Base-by-base conservation (phyloP, 371 early-diverging fungal genomes). In the Mortierella sp. region DNA sequence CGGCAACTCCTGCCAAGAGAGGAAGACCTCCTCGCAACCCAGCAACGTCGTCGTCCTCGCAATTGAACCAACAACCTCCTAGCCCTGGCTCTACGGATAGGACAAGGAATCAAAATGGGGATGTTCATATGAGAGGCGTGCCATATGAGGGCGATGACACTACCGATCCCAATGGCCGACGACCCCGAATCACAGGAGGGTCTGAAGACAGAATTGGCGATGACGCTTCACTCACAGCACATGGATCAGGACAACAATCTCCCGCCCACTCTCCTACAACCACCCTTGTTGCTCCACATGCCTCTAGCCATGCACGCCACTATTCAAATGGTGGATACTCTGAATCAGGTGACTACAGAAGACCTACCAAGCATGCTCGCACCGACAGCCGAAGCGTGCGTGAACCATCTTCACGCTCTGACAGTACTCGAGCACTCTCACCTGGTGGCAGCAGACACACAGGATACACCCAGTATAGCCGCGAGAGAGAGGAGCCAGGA, bases 351-450 rank as follows among this genome's bases (percentile, higher is more conserved):
- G 74, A 67, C 9, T 62, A 67, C 43, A 61, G 44, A 44, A 54
- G 74, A 21, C 74, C 67, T 4, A n/a, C 40, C 16, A 73, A 73
- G 56, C 74, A 73, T 49, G 67, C 63, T 0, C 74, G 74, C 22
- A 63, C 74, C 6, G 28, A 57, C 24, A 73, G 74, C 43, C 27
- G 51, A 19, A 60, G 74, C 28, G 17, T 39, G 3, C 54, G 48
- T 24, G 71, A 58, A 48, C 59, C 49, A 10, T 22, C 21, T 40
- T 7, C 51, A 17, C 40, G 31, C 28, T 28, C 19, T 40, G 49
- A 31, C 22, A 55, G 55, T 17, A 31, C 46, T 24, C n/a, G 39
- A 27, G 34, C 57, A 17, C 31, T 46, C 40, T 39, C 50, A 6
- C 48, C 48, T 57, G 34, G 51, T n/a, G 44, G 44, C 19, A 19